Evolutionary conservation across 192 early-diverging fungal species (phyloP).

Genomic region (Gryganskiella cystojenkinii): DNA sequence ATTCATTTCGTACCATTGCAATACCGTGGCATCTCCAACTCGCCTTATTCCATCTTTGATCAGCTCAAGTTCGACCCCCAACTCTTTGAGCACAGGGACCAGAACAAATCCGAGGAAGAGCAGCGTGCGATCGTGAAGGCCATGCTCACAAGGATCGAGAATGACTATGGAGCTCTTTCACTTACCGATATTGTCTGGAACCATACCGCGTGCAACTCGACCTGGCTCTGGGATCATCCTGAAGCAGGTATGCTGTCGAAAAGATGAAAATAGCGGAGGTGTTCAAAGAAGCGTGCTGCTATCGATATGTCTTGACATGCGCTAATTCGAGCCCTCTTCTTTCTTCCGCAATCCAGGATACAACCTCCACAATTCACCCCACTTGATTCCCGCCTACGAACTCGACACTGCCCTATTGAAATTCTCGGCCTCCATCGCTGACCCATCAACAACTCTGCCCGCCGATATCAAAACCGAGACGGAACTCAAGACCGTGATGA

Average conservation of each 20-base stretch:
- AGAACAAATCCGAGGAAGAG: slow-evolving; percentile 64
- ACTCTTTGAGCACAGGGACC: slow-evolving; percentile 74
- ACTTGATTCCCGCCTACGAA: slow-evolving; percentile 92
- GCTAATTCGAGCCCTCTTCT: no score
- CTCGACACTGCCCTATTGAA: slow-evolving; percentile 87
- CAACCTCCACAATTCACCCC: slow-evolving; percentile 94
- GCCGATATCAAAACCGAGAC: slow-evolving; percentile 69
- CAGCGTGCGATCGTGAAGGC: slow-evolving; percentile 69
- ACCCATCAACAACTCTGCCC: slow-evolving; percentile 53
- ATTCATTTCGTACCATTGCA: slow-evolving; percentile 97
- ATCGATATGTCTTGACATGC: no score
- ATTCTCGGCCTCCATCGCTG: slow-evolving; percentile 71
- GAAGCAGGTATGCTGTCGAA: slow-evolving; percentile 79
- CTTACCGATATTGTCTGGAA: slow-evolving; percentile 99
- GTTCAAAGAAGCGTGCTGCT: no score
- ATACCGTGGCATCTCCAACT: slow-evolving; percentile 90
- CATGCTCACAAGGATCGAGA: slow-evolving; percentile 64
- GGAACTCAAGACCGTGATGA: slow-evolving; percentile 76
- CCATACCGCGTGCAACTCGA: slow-evolving; percentile 94
- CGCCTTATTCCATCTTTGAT: slow-evolving; percentile 97
- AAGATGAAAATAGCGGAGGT: no score
- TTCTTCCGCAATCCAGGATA: slow-evolving; percentile 72
- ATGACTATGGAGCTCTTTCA: slow-evolving; percentile 77
- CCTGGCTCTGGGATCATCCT: slow-evolving; percentile 95
- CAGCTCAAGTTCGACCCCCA: slow-evolving; percentile 92